Evolutionary conservation across 2,329 filamentous ascomycete species (phyloP).

Genomic region (Conoideocrella luteorostrata): DNA sequence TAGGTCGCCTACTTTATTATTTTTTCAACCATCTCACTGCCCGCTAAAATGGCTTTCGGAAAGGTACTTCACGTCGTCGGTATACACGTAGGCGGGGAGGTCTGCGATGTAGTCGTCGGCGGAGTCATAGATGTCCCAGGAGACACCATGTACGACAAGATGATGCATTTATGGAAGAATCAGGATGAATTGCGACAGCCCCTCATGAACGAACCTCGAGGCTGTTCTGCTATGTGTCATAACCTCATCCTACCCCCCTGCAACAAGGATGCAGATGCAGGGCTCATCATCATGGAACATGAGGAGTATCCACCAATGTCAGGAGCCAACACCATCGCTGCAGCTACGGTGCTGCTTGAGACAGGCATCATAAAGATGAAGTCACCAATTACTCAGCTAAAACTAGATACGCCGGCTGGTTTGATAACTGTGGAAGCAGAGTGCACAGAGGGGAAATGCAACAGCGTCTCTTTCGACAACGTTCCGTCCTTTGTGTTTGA

Average conservation of each 20-base stretch:
- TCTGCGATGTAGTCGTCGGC: conserved; percentile 42
- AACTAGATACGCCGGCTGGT: conserved; percentile 38
- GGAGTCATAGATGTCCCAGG: conserved; percentile 38
- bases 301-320: conserved; percentile 36
- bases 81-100: conserved; percentile 34
- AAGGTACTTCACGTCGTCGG: conserved; percentile 26
- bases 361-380: conserved; percentile 40
- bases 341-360: conserved; percentile 37
- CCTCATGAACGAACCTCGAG: conserved; percentile 39
- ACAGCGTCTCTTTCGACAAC: conserved; percentile 37
- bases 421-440: conserved; percentile 33
- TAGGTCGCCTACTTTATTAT: no score
- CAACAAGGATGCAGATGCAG: conserved; percentile 35
- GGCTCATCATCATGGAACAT: conserved; percentile 40
- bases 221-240: conserved; percentile 30
- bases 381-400: conserved; percentile 34
- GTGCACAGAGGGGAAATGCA: conserved; percentile 36
- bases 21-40: no score
- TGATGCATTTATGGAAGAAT: conserved; percentile 33
- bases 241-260: conserved; percentile 37
- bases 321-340: conserved; percentile 38
- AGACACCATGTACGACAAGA: conserved; percentile 42
- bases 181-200: conserved; percentile 34
- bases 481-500: conserved; percentile 35
- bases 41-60: no score